phyloP scores from a whole-genome alignment of 805 yeast genomes.

The Ogataea dorogensis region DNA sequence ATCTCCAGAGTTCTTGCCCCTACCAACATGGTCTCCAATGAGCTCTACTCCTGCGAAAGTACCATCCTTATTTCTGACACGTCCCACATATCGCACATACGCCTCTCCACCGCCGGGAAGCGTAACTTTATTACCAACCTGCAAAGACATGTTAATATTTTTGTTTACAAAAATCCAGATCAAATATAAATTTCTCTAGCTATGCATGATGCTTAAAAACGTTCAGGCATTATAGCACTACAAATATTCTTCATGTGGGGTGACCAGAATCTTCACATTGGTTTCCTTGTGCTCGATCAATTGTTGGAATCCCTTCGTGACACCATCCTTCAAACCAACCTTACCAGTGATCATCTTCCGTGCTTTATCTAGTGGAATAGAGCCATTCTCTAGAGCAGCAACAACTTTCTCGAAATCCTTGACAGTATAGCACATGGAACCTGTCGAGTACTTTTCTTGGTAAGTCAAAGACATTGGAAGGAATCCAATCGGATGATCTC shows the following conservation, averaged over 20 bases:
- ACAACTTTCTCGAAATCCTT: constrained; percentile 44
- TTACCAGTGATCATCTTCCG: constrained; percentile 39
- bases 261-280: constrained; percentile 45
- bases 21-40: constrained; percentile 54
- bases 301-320: constrained; percentile 42
- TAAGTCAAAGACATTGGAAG: constrained; percentile 46
- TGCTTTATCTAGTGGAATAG: constrained; percentile 36
- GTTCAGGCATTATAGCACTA: too few species aligned
- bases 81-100: constrained; percentile 66
- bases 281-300: constrained; percentile 42
- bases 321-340: constrained; percentile 39
- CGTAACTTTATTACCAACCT: constrained; percentile 15
- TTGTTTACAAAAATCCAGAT: not conserved
- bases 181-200: too few species aligned
- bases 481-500: constrained; percentile 42
- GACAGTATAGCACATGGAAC: constrained; percentile 45
- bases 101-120: constrained; percentile 74
- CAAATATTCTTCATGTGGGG: constrained; percentile 30
- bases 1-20: constrained; percentile 87
- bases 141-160: constrained; percentile 7
- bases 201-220: too few species aligned
- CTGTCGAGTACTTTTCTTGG: constrained; percentile 43
- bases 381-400: constrained; percentile 38
- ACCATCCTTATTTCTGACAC: constrained; percentile 70
- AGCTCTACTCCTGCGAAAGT: constrained; percentile 86